phyloP scores from a whole-genome alignment of 225 moss, liverwort and hornwort genomes.

The Pseudisothecium myosuroides region DNA sequence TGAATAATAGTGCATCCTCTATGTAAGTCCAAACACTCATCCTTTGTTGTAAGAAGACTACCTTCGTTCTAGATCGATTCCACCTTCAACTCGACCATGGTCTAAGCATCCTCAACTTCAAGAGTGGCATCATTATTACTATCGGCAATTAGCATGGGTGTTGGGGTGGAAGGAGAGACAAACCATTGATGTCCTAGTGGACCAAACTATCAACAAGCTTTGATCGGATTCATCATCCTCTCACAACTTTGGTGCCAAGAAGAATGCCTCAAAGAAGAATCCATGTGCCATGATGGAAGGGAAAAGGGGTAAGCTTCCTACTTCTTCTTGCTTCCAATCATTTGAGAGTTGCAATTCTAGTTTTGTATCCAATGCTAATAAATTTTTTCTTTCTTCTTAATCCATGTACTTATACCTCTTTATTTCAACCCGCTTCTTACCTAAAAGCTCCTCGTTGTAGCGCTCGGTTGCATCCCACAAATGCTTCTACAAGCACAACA shows the following conservation, averaged over 20 bases:
- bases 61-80: neutral
- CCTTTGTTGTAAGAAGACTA: neutral
- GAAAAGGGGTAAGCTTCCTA: neutral
- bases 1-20: neutral
- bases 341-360: neutral
- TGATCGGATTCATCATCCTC: neutral
- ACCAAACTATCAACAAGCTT: neutral
- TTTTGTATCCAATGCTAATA: no score
- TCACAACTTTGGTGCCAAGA: neutral
- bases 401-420: neutral
- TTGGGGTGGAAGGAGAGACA: neutral
- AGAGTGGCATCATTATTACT: neutral
- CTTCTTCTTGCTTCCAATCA: neutral
- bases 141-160: neutral
- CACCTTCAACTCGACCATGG: neutral
- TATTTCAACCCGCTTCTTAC: neutral
- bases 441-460: neutral
- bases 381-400: neutral
- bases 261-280: no score
- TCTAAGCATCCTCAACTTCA: neutral
- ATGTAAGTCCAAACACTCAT: neutral
- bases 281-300: no score
- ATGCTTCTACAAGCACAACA: neutral
- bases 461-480: fast-evolving
- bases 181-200: neutral